Base-by-base conservation (phyloP, 495 filamentous ascomycete species). In the Neurospora hispaniola region DNA sequence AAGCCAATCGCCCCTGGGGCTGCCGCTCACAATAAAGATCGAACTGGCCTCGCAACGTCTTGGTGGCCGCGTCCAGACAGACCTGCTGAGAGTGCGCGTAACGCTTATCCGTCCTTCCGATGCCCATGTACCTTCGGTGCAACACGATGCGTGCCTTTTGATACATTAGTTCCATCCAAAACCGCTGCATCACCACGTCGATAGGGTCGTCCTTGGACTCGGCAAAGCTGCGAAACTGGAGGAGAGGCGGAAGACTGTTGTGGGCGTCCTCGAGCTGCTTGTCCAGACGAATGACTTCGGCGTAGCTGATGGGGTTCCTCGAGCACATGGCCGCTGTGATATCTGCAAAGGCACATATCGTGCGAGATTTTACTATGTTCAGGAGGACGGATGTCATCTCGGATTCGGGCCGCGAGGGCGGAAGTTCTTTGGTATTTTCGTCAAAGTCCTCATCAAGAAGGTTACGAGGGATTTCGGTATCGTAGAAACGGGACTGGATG, bases 391-490 rank as follows among this genome's bases (percentile, higher is more conserved):
- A 73, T 0, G 81, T 82, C 12, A 75, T 70, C 23, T 83, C 81
- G 0, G 73, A 80, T 38, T 81, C 79, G 20, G 82, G 81, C n/a
- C 82, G 73, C 3, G 80, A 78, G 0, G 79, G 78, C 5, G 82
- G 82, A 7, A 84, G 76, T 54, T 78, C 78, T 4, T 39, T 72
- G n/a, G 77, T 77, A 9, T 71, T 11, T 20, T 78, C 76, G 73
- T 79, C 74, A 39, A 84, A 78, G 70, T 84, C 82, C 31, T 75
- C 74, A 54, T 84, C 82, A 62, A 77, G 75, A 3, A 84, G 75
- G 72, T 83, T 84, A 6, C 80, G 76, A 1, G 82, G 82, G 20
- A 77, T 77, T 35, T 77, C 74, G 9, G 82, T 84, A 70, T 84
- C 82, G 42, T 74, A 78, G 44, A 72, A 73, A 11, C 62, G 69